Evolutionary conservation across 768 basidiomycete genomes (phyloP).

Genomic region (Suillus hirtellus): DNA sequence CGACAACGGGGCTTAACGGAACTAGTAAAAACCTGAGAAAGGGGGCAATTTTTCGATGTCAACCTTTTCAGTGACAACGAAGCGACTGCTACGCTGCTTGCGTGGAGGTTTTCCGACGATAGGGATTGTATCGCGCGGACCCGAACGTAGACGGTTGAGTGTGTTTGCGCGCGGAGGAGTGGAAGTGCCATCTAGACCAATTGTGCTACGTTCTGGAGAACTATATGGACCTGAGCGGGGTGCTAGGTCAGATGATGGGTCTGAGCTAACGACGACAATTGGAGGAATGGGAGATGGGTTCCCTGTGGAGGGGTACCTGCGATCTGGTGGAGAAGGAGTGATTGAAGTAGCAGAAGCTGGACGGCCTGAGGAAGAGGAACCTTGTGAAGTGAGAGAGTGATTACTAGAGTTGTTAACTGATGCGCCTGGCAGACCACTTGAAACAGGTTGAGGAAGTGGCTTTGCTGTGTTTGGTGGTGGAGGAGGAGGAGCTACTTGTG

Average conservation of each 20-base stretch:
- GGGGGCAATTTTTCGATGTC: conserved; percentile 93
- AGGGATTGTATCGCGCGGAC: conserved; percentile 95
- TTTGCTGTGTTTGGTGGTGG: conserved; percentile 68
- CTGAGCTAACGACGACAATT: conserved; percentile 85
- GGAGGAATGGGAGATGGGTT: conserved; percentile 64
- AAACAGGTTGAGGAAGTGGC: conserved; percentile 56
- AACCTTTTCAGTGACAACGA: conserved; percentile 93
- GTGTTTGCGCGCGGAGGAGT: conserved; percentile 68
- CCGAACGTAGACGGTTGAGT: conserved; percentile 72
- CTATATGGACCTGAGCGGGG: conserved; percentile 43
- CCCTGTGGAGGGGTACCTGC: conserved; percentile 46
- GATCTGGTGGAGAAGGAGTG: conserved; percentile 50
- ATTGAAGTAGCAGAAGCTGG: conserved; percentile 43
- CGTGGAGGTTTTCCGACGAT: conserved; percentile 95
- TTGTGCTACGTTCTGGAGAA: conserved; percentile 49
- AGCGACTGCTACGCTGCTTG: conserved; percentile 96
- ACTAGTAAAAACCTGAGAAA: conserved; percentile 68
- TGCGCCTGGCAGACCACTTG: conserved; percentile 37
- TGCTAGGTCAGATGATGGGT: conserved; percentile 50
- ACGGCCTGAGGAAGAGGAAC: conserved; percentile 41
- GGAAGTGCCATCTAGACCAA: conserved; percentile 47
- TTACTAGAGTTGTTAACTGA: conserved; percentile 37
- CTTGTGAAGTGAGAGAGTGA: conserved; percentile 44
- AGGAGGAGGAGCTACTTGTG: conserved; percentile 47
- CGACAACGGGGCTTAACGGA: conserved; percentile 12